phyloP scores from a whole-genome alignment of 768 basidiomycete genomes.

The Leccinum fibrillosum region DNA sequence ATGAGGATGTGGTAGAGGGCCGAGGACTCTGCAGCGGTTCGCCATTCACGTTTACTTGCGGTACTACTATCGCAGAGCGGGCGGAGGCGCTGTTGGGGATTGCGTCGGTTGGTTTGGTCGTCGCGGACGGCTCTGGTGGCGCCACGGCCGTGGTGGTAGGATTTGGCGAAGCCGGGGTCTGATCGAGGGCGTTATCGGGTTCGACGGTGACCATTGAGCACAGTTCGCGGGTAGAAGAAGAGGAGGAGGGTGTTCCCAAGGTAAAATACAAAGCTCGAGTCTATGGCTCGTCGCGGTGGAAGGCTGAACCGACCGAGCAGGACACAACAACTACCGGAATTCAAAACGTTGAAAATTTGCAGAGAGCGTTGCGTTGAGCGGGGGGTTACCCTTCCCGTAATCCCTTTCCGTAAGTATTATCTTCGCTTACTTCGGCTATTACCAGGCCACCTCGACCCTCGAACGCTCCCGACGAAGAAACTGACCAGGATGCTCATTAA shows the following conservation, averaged over 20 bases:
- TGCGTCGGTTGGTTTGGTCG: conserved; percentile 8
- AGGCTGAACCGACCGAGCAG: conserved; percentile 11
- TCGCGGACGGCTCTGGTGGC: conserved; percentile 2
- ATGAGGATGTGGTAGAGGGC: conserved; percentile 25
- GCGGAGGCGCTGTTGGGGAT: conserved; percentile 11
- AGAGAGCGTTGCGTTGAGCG: conserved; percentile 18
- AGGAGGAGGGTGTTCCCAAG: background rate
- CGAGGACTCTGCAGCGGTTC: conserved; percentile 32
- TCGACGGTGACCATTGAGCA: conserved; percentile 23
- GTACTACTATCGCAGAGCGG: conserved; percentile 22
- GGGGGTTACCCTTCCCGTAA: conserved; percentile 23
- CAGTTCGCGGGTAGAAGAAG: conserved; percentile 1
- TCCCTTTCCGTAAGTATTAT: conserved; percentile 14
- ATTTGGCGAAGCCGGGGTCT: conserved; percentile 4
- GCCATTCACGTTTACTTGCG: conserved; percentile 35
- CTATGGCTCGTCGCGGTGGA: conserved; percentile 4
- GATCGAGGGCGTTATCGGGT: conserved; percentile 28
- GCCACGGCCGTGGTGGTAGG: background rate
- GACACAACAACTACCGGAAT: background rate
- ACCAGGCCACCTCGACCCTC: background rate
- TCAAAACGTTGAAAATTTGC: conserved; percentile 27
- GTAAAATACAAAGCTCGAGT: conserved; percentile 23
- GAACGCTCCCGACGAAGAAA: background rate
- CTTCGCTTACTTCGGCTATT: conserved; percentile 17
- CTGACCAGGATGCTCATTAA: background rate